Base-by-base conservation (phyloP, 2,329 filamentous ascomycete species). In the Diaporthe capsici region DNA sequence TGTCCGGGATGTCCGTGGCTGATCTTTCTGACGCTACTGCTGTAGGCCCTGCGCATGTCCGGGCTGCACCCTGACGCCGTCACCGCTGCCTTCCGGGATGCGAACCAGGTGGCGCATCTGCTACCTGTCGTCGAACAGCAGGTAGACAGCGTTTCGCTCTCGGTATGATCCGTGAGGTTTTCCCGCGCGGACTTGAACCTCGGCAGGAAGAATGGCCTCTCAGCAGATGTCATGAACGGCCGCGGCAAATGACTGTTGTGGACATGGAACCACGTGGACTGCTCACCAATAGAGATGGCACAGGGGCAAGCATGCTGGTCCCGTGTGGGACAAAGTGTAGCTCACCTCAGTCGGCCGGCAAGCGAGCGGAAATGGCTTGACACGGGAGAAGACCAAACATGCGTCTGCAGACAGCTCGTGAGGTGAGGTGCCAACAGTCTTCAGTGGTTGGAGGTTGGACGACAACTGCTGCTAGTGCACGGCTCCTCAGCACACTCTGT, bases 1-100 rank as follows among this genome's bases (percentile, higher is more conserved):
- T 20, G 20, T 5, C 15, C 20, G 42, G 6, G 12, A 28, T 4
- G 9, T 34, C 12, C 57, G 42, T 82, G 68, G 82, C 79, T 68
- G 20, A 71, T 49, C 49, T n/a, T 61, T n/a, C 55, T 70, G 49
- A 55, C 17, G 28, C 17, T 70, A n/a, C 15, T 37, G 4, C 22
- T 49, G 15, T 75, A 91, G 89, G 86, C 84, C 71, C 83, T 92
- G 6, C 81, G 86, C 74, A 85, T 86, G 81, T 85, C 86, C 3
- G 90, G 90, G 3, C 82, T 86, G 49, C 80, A 87, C 61, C 91
- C 93, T 4, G 93, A 96, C 80, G 95, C 96, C 81, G 89, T 95
- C 31, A 93, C 94, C 1, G 90, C 94, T 55, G 90, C 93, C 34
- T 87, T 98, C 85, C 89, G 95, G 79, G 95, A 98, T 84, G 90